Conservation (phyloP, 805 yeast species). For the Yarrowia sp. region DNA sequence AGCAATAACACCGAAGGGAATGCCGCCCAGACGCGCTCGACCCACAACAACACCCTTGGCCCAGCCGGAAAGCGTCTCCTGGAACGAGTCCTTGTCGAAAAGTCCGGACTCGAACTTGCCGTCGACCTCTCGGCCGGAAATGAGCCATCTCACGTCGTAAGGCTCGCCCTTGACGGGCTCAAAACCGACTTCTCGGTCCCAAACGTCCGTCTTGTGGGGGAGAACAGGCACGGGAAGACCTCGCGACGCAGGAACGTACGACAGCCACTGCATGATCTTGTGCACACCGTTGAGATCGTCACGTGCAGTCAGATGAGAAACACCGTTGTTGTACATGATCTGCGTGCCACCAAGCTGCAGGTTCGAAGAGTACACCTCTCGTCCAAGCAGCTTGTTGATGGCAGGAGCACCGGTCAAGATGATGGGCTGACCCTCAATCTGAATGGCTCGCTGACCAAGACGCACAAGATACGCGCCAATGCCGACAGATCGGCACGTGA, state of each 20-base stretch:
- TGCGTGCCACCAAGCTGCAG: slow-evolving; percentile 99
- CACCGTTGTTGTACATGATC: slow-evolving; percentile 98
- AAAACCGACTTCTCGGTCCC: slow-evolving; percentile 93
- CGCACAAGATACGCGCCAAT: slow-evolving; percentile 98
- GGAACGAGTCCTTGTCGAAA: slow-evolving; percentile 91
- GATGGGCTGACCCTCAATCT: slow-evolving; percentile 97
- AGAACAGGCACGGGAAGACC: slow-evolving; percentile 87
- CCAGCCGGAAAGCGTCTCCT: slow-evolving; percentile 97
- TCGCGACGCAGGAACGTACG: slow-evolving; percentile 89
- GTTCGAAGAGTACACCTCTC: slow-evolving; percentile 95
- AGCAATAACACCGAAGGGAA: slow-evolving; percentile 96
- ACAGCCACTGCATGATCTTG: slow-evolving; percentile 91
- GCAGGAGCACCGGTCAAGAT: slow-evolving; percentile 99
- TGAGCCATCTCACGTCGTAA: slow-evolving; percentile 93
- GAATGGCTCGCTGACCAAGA: slow-evolving; percentile 98
- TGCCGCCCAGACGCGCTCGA: slow-evolving; percentile 98
- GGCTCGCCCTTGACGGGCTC: slow-evolving; percentile 68
- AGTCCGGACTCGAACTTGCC: slow-evolving; percentile 81
- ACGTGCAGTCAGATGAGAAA: slow-evolving; percentile 93
- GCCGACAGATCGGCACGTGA: slow-evolving; percentile 99
- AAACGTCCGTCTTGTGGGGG: slow-evolving; percentile 62
- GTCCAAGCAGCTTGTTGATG: slow-evolving; percentile 91
- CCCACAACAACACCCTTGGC: slow-evolving; percentile 98
- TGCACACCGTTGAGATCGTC: slow-evolving; percentile 97
- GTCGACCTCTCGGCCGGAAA: slow-evolving; percentile 74